These are phyloP conservation scores for Hylodesmum podocarpum DNA, from an alignment of 306 rosid genomes.

Conservation along the genomic window DNA sequence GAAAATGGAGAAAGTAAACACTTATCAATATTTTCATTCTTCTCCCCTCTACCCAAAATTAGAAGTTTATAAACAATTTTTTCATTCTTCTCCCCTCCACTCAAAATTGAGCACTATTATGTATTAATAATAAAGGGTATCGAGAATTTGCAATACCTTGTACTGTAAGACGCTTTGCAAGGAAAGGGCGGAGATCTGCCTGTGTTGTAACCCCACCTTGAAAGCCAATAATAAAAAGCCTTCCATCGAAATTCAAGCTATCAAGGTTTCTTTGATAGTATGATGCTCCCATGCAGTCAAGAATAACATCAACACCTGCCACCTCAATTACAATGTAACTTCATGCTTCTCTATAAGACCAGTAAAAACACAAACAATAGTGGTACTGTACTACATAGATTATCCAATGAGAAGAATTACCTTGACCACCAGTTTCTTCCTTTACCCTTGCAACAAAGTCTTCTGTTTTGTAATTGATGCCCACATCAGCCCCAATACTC, in stretches of 20 bases:
- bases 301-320: conserved; percentile 93
- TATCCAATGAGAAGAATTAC: conserved; percentile 44
- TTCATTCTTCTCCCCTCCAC: no score
- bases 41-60: background rate
- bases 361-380: conserved; percentile 10
- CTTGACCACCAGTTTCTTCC: conserved; percentile 94
- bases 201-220: conserved; percentile 66
- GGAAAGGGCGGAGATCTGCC: conserved; percentile 52
- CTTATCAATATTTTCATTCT: background rate
- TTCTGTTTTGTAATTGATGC: conserved; percentile 88
- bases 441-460: conserved; percentile 85
- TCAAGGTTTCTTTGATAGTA: conserved; percentile 71
- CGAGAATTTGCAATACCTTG: conserved; percentile 57
- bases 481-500: conserved; percentile 79
- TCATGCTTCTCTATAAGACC: background rate
- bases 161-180: conserved; percentile 84
- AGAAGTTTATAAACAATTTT: no score
- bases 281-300: conserved; percentile 83
- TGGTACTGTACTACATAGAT: background rate
- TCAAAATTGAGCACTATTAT: background rate
- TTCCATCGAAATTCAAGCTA: conserved; percentile 81
- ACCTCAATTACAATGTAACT: background rate
- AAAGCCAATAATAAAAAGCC: conserved; percentile 80
- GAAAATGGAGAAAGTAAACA: no score
- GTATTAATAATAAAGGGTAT: background rate